Percentiles rank a stretch among this genome's conserved stretches.
Evolutionary conservation across 805 yeast species (phyloP).

Genomic region (Wickerhamiella hasegawae): DNA sequence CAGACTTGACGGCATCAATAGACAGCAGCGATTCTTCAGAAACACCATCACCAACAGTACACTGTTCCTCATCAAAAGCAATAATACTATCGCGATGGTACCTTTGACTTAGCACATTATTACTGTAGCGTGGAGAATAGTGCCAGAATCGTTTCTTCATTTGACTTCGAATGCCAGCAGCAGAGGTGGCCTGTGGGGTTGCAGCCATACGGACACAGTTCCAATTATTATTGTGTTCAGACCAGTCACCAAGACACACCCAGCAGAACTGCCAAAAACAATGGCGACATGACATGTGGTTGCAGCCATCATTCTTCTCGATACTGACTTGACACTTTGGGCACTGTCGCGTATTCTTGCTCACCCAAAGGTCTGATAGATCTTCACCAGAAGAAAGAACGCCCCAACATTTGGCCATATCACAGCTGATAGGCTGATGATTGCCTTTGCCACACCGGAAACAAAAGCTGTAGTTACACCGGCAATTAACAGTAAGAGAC

Average conservation of each 20-base stretch:
- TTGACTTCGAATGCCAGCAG: too few species aligned
- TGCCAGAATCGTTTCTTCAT: slow-evolving; percentile 5
- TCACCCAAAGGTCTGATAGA: slow-evolving; percentile 77
- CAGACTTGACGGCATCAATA: too few species aligned
- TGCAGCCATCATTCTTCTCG: slow-evolving; percentile 93
- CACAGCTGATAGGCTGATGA: slow-evolving; percentile 79
- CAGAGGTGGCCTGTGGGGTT: too few species aligned
- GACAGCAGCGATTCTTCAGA: too few species aligned
- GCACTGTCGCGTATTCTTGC: slow-evolving; percentile 70
- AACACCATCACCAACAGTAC: too few species aligned
- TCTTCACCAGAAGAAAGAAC: slow-evolving; percentile 71
- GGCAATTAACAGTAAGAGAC: slow-evolving; percentile 28
- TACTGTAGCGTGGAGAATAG: slow-evolving; percentile 5
- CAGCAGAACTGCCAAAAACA: slow-evolving; percentile 81
- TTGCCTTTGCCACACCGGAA: slow-evolving; percentile 56
- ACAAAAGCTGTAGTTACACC: slow-evolving; percentile 57
- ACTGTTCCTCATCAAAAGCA: neutral
- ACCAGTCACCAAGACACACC: slow-evolving; percentile 77
- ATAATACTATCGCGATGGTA: neutral
- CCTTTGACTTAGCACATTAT: neutral
- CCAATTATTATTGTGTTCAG: too few species aligned
- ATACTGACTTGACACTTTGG: slow-evolving; percentile 67
- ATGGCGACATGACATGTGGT: slow-evolving; percentile 79
- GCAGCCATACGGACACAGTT: too few species aligned
- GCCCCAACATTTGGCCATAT: slow-evolving; percentile 52